Percentiles rank a stretch among this genome's conserved stretches.
Conservation (phyloP, 129 eudicot genomes). For the Mikania micrantha region DNA sequence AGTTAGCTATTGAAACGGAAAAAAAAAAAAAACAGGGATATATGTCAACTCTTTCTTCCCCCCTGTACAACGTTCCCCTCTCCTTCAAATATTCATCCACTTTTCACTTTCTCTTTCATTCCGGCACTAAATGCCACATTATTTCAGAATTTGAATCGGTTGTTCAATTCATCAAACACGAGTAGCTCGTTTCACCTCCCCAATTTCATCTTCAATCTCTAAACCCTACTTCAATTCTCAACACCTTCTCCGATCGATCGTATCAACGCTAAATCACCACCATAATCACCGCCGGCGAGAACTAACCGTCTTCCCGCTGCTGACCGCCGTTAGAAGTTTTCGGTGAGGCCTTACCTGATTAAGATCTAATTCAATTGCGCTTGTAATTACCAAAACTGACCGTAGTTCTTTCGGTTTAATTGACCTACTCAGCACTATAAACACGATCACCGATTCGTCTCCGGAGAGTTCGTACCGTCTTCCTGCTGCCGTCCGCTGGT, state of each 20-base stretch:
- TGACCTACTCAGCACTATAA: background rate
- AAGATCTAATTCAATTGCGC: background rate
- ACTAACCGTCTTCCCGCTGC: background rate
- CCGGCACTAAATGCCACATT: slow-evolving; percentile 18
- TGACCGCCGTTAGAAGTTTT: background rate
- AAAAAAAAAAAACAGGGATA: no score
- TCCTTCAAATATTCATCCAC: background rate
- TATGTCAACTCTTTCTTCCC: background rate
- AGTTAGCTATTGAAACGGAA: no score
- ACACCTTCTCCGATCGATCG: background rate
- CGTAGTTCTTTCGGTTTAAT: background rate
- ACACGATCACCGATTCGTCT: background rate
- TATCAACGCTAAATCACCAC: background rate
- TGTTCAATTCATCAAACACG: slow-evolving; percentile 11
- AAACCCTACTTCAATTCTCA: background rate
- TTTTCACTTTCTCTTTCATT: slow-evolving; percentile 13
- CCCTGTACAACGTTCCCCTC: slow-evolving; percentile 1
- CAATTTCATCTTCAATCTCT: background rate
- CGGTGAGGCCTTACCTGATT: background rate
- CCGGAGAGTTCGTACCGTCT: background rate
- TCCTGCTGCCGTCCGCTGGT: background rate
- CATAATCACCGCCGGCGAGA: no score
- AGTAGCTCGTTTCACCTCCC: slow-evolving; percentile 30
- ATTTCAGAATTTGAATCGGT: background rate
- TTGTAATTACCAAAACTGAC: background rate